phyloP scores from a whole-genome alignment of 2,329 filamentous ascomycete species.

The Talaromyces sp. region DNA sequence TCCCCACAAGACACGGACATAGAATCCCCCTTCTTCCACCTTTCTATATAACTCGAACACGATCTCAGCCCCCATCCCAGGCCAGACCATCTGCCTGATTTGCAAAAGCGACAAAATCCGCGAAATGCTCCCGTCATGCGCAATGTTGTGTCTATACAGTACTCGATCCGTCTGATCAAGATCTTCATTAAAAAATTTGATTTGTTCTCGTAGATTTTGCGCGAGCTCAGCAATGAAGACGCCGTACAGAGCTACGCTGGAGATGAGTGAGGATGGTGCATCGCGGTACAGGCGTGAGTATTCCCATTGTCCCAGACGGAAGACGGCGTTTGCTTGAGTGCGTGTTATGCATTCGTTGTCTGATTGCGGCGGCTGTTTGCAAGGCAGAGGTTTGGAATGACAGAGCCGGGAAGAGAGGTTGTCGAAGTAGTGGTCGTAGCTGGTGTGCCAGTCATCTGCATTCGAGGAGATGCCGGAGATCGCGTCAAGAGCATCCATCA shows the following conservation, averaged over 20 bases:
- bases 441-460: constrained; percentile 61
- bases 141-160: constrained; percentile 71
- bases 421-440: constrained; percentile 79
- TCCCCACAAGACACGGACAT: constrained; percentile 67
- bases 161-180: constrained; percentile 38
- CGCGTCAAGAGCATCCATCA: constrained; percentile 62
- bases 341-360: constrained; percentile 59
- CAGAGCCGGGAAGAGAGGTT: constrained; percentile 77
- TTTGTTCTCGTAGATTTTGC: constrained; percentile 57
- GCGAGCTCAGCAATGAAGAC: constrained; percentile 73
- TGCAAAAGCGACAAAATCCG: constrained; percentile 68
- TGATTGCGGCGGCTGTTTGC: constrained; percentile 45
- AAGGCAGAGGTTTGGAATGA: constrained; percentile 69
- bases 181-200: constrained; percentile 26
- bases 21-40: constrained; percentile 42
- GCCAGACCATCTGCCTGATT: constrained; percentile 75
- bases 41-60: constrained; percentile 69
- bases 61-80: constrained; percentile 76
- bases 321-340: constrained; percentile 64
- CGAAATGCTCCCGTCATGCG: constrained; percentile 72
- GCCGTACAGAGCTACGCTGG: constrained; percentile 61
- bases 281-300: constrained; percentile 77
- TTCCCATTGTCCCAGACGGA: constrained; percentile 74
- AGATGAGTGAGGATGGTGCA: constrained; percentile 58
- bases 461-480: constrained; percentile 62